Evolutionary conservation across 176 grass and related monocot species (phyloP), one percentile per base, ranked within the genome.

Genomic region (Saccharum spontaneum): DNA sequence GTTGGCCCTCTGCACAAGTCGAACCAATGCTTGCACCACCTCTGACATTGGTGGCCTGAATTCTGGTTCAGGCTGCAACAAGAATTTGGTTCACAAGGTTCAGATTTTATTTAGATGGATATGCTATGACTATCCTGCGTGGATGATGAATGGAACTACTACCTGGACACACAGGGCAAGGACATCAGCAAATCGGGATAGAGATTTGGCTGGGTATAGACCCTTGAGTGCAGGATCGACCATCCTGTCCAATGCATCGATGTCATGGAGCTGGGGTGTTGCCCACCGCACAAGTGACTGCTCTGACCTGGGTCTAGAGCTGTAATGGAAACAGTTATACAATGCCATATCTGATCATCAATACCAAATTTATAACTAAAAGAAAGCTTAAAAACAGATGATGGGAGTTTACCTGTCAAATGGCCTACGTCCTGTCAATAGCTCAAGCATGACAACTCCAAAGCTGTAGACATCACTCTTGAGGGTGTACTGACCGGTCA

Each of bases 401-500:
- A 50, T 77, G 61, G 60, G 37, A 64, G 37, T 38, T 8, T 91
- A 99, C 97, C 86, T 91, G 23, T 99, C 91, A 33, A 99, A 99
- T 34, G 94, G 94, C 69, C 40, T 96, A 10, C 90, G 90, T 34
- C 97, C 97, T 0, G 97, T 99, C 90, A 99, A 86, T 72, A 99
- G 90, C 86, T 99, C 97, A 59, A 99, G 85, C 97, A 99, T 99
- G 82, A 99, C 91, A 40, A 96, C 91, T 66, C 97, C 97, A 82
- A 99, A 96, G 43, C 82, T 91, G 88, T 99, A 99, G 18, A 99
- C 90, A 81, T 99, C 97, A 65, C 97, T 99, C 86, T 99, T 99
- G 67, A 94, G 69, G 31, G 88, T 99, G 78, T 96, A 94, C 79
- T 94, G 88, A 45, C 90, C 93, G 71, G 88, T 94, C 91, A 92